phyloP scores from a whole-genome alignment of 1,284 basidiomycete species.

The Ceratobasidium sp. region DNA sequence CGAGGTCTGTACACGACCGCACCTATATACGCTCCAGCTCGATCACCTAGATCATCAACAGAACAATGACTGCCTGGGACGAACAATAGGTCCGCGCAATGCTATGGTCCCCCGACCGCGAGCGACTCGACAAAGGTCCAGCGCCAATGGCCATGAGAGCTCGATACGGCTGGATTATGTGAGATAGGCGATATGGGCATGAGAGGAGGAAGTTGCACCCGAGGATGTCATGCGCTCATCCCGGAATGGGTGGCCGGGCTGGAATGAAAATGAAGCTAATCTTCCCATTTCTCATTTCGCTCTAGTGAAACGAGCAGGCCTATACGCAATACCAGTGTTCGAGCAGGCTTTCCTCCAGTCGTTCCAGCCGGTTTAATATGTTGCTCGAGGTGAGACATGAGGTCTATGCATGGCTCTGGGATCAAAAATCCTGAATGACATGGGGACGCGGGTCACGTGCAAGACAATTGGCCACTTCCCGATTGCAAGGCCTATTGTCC shows the following conservation, averaged over 20 bases:
- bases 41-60: slow-evolving; percentile 27
- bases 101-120: slow-evolving; percentile 32
- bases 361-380: slow-evolving; percentile 20
- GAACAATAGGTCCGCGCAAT: slow-evolving; percentile 31
- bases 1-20: background rate
- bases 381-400: slow-evolving; percentile 12
- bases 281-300: background rate
- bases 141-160: slow-evolving; percentile 33
- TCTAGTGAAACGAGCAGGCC: slow-evolving; percentile 5
- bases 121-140: slow-evolving; percentile 36
- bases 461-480: slow-evolving; percentile 20
- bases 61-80: slow-evolving; percentile 31
- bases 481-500: slow-evolving; percentile 31
- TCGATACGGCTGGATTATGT: slow-evolving; percentile 20
- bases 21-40: slow-evolving; percentile 24
- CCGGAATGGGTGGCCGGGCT: background rate
- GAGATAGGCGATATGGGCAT: background rate
- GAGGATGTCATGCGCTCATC: slow-evolving; percentile 20
- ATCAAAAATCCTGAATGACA: slow-evolving; percentile 16
- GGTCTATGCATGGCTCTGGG: slow-evolving; percentile 2
- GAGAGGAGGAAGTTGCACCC: slow-evolving; percentile 19
- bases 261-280: background rate
- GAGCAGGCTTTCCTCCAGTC: slow-evolving; percentile 6
- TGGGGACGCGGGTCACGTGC: slow-evolving; percentile 34
- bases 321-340: slow-evolving; percentile 12